Evolutionary conservation across 768 basidiomycete species (phyloP).

Genomic region (Udeniomyces megalosporus): DNA sequence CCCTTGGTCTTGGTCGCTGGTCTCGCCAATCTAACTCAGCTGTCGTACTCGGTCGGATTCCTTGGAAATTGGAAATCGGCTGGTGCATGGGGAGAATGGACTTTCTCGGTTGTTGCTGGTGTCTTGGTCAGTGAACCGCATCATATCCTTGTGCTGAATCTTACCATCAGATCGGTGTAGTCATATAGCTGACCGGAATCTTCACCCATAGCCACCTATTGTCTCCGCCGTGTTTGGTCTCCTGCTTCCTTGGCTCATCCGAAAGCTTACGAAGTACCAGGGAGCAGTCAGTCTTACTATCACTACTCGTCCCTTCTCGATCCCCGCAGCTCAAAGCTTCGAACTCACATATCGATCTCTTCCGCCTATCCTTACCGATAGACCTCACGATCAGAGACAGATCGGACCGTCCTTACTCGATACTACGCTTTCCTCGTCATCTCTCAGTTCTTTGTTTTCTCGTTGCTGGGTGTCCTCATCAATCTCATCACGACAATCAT

Average conservation of each 20-base stretch:
- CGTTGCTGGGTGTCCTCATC: constrained; percentile 50
- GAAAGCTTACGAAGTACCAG: constrained; percentile 58
- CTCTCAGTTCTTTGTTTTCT: constrained; percentile 79
- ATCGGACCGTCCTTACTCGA: constrained; percentile 77
- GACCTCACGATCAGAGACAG: constrained; percentile 58
- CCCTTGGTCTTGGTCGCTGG: constrained; percentile 80
- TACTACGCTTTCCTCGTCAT: constrained; percentile 91
- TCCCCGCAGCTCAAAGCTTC: background rate
- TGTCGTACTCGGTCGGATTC: constrained; percentile 52
- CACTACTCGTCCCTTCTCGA: background rate
- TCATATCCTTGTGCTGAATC: background rate
- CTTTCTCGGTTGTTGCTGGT: constrained; percentile 80
- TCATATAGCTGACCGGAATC: constrained; percentile 37
- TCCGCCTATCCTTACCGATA: constrained; percentile 22
- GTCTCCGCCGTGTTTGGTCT: constrained; percentile 79
- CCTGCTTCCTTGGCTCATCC: constrained; percentile 81
- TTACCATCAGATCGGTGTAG: background rate
- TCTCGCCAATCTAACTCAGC: constrained; percentile 73
- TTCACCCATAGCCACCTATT: constrained; percentile 49
- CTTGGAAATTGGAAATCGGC: constrained; percentile 50
- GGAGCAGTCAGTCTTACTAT: constrained; percentile 31
- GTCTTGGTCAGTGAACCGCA: background rate
- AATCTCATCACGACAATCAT: background rate
- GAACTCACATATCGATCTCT: background rate
- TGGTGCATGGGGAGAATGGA: constrained; percentile 37